Base-by-base conservation (phyloP, 1,139 yeast species). In the Sugiyamaella castrensis region DNA sequence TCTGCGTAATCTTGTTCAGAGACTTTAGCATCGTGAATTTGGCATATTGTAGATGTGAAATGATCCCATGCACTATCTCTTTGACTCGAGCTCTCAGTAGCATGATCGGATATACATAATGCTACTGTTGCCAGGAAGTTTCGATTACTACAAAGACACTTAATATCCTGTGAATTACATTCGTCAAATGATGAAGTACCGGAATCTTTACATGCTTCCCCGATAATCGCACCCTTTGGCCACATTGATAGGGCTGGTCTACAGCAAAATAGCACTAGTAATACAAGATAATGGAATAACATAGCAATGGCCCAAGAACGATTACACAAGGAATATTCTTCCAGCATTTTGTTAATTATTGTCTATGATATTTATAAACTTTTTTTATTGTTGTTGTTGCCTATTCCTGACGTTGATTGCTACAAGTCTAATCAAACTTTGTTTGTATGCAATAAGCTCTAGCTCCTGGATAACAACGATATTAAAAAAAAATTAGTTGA, bases 41-140 rank as follows among this genome's bases (percentile, higher is more conserved):
- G 50, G 50, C 71, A 68, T 29, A 55, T 60, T 8, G 55, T 47
- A 12, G 42, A 15, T n/a, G 54, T 44, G 45, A 67, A 62, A 42
- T 57, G 64, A 40, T 65, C 67, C 65, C 67, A 68, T 1, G 70
- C 70, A 13, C 32, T 33, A 39, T 54, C 57, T 15, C 66, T 58
- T 5, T 19, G 24, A 48, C 54, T 53, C 1, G 61, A 56, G 2
- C 61, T 53, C 28, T 53, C 50, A 41, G 41, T 52, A 8, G 58
- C 51, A 38, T 51, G 50, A 12, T 48, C 33, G n/a, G 48, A 27
- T 11, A 59, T 57, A 46, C 62, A 59, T 16, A 45, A 38, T 1
- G 65, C 67, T 0, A 68, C 69, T 0, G 71, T 56, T 4, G 66
- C 64, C 8, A 66, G 58, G 42, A 54, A 68, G 39, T 58, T 57